phyloP scores from a whole-genome alignment of 352 stramenopile species.

The Phytophthora foliorum region DNA sequence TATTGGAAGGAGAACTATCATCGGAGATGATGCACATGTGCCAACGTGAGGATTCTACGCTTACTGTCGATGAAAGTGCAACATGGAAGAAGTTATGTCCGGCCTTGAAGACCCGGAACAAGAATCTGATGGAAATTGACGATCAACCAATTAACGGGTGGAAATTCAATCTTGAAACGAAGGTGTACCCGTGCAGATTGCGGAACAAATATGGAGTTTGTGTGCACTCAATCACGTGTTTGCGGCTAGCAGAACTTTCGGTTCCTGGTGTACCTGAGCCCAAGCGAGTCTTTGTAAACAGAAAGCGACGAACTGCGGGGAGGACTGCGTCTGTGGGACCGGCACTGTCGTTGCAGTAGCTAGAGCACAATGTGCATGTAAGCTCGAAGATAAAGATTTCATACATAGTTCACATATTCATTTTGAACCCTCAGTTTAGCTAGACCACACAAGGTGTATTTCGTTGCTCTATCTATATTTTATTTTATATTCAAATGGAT shows the following conservation, averaged over 20 bases:
- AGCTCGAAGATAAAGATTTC: too few species aligned
- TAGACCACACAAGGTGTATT: too few species aligned
- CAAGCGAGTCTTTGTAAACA: neutral
- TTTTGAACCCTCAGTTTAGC: too few species aligned
- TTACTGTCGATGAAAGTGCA: neutral
- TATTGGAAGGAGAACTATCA: neutral
- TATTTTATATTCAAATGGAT: too few species aligned
- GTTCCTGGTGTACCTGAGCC: neutral
- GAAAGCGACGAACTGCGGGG: neutral
- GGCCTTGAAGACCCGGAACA: neutral
- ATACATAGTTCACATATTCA: too few species aligned
- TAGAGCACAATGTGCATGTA: too few species aligned
- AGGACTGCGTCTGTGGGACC: neutral
- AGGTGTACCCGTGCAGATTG: neutral
- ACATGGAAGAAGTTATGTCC: neutral
- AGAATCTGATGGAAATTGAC: neutral
- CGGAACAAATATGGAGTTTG: slow-evolving; percentile 1
- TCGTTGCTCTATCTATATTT: too few species aligned
- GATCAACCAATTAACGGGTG: neutral
- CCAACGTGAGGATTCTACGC: neutral
- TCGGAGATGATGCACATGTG: neutral
- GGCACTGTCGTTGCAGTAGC: too few species aligned
- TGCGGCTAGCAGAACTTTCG: neutral
- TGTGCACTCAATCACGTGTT: neutral
- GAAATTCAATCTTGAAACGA: neutral